Conservation (phyloP, 2,329 filamentous ascomycete species). For the Didymella lethalis region DNA sequence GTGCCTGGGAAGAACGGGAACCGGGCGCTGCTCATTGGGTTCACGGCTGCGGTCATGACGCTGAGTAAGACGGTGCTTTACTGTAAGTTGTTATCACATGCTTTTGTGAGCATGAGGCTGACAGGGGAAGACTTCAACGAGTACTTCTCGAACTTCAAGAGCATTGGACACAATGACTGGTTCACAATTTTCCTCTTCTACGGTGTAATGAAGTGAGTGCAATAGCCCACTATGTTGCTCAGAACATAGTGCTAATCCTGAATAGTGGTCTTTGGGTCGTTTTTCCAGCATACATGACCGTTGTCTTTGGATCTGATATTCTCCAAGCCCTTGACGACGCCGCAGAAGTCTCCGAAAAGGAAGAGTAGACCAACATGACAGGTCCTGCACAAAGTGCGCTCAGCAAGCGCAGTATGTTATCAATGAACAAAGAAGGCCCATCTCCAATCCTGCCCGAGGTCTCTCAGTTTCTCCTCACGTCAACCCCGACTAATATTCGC, state of each 20-base stretch:
- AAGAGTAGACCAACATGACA: constrained; percentile 9
- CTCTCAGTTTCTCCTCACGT: too few species aligned
- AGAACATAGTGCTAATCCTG: constrained; percentile 14
- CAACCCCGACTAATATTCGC: too few species aligned
- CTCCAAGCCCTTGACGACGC: constrained; percentile 64
- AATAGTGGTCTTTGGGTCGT: constrained; percentile 70
- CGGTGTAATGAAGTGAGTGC: constrained; percentile 71
- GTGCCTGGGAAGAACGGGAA: constrained; percentile 62
- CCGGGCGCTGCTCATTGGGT: constrained; percentile 65
- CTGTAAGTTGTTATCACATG: constrained; percentile 55
- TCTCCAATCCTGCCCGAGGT: too few species aligned
- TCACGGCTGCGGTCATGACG: constrained; percentile 68
- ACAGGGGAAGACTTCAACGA: constrained; percentile 65
- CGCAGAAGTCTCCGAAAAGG: constrained; percentile 40
- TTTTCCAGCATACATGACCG: constrained; percentile 68
- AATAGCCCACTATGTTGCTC: neutral
- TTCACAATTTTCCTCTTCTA: constrained; percentile 65
- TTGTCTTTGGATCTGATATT: constrained; percentile 68
- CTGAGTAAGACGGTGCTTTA: constrained; percentile 73
- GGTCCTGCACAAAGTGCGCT: too few species aligned
- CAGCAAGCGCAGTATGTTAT: too few species aligned
- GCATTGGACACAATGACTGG: constrained; percentile 68
- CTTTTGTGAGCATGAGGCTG: constrained; percentile 5
- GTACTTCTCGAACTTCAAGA: constrained; percentile 65
- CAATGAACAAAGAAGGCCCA: too few species aligned